Evolutionary conservation across 2,329 filamentous ascomycete species (phyloP).

Genomic region (Paecilomyces sp.): DNA sequence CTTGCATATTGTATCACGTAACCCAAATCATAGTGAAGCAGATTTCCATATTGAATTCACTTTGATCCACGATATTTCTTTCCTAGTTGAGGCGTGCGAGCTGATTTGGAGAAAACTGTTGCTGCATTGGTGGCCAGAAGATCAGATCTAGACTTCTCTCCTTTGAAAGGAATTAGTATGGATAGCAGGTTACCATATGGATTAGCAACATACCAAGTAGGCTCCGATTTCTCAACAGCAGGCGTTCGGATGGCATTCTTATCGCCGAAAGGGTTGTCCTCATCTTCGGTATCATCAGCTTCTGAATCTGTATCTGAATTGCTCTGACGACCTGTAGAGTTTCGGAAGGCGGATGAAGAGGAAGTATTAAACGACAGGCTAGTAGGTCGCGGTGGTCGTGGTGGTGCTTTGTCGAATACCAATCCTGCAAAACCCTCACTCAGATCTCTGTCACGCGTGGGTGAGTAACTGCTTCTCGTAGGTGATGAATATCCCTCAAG

Average conservation of each 20-base stretch:
- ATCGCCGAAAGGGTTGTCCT: constrained; percentile 84
- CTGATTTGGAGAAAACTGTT: background rate
- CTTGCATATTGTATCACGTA: no score
- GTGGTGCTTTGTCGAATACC: constrained; percentile 23
- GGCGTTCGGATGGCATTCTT: constrained; percentile 53
- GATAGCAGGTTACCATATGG: background rate
- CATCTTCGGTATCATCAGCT: constrained; percentile 59
- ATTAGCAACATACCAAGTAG: constrained; percentile 24
- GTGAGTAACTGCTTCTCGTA: constrained; percentile 3
- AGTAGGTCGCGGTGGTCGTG: constrained; percentile 52
- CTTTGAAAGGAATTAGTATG: background rate
- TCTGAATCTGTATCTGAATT: constrained; percentile 48
- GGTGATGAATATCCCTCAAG: constrained; percentile 22
- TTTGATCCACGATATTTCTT: no score
- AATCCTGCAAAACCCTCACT: constrained; percentile 27
- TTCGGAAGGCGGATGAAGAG: constrained; percentile 4
- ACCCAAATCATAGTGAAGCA: no score
- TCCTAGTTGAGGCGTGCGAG: no score
- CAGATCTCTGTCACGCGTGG: constrained; percentile 16
- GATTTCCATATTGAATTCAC: no score
- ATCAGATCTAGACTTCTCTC: background rate
- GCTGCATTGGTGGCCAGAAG: background rate
- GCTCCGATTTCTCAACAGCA: constrained; percentile 21
- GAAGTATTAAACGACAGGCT: constrained; percentile 36
- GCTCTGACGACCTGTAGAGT: constrained; percentile 32